Evolutionary conservation across 208 protist genomes (phyloP).

Genomic region (Acanthamoeba polyphaga): DNA sequence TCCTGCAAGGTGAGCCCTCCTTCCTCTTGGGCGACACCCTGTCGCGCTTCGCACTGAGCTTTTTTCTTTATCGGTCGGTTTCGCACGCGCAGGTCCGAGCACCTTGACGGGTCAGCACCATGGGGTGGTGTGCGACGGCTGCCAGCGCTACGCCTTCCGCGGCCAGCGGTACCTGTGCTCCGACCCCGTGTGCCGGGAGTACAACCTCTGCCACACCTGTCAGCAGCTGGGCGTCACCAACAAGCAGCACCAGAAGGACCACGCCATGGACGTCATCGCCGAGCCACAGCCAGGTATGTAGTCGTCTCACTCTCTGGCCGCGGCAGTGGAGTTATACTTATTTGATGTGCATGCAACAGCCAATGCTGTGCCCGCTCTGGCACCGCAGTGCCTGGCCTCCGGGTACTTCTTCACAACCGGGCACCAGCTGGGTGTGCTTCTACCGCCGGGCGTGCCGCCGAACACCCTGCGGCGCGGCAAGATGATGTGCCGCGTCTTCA

Average conservation of each 20-base stretch:
- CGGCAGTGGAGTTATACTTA: neutral
- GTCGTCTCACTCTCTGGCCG: too few species aligned
- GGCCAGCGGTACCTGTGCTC: constrained; percentile 32
- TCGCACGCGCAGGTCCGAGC: neutral
- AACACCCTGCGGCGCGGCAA: constrained; percentile 20
- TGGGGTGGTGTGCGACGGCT: constrained; percentile 46
- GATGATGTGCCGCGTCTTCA: constrained; percentile 59
- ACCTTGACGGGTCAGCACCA: constrained; percentile 24
- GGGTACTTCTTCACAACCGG: constrained; percentile 55
- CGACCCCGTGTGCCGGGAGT: constrained; percentile 10
- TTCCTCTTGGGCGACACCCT: neutral
- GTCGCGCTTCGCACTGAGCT: neutral
- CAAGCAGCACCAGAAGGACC: constrained; percentile 21
- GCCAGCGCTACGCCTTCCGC: constrained; percentile 50
- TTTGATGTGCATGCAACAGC: neutral
- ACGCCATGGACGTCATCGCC: constrained; percentile 10
- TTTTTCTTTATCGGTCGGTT: neutral
- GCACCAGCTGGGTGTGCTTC: constrained; percentile 40
- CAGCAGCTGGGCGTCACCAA: constrained; percentile 36
- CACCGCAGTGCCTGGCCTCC: constrained; percentile 34
- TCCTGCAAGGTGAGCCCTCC: constrained; percentile 11
- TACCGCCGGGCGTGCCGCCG: constrained; percentile 15
- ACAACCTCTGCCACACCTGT: constrained; percentile 64
- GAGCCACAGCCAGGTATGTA: constrained; percentile 41
- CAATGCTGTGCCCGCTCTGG: constrained; percentile 32